A percentile compares a stretch with the other conserved stretches of the same genome.
These are phyloP conservation scores for Solanum medicagineum DNA, from an alignment of 257 asterid genomes.

Conservation along the genomic window DNA sequence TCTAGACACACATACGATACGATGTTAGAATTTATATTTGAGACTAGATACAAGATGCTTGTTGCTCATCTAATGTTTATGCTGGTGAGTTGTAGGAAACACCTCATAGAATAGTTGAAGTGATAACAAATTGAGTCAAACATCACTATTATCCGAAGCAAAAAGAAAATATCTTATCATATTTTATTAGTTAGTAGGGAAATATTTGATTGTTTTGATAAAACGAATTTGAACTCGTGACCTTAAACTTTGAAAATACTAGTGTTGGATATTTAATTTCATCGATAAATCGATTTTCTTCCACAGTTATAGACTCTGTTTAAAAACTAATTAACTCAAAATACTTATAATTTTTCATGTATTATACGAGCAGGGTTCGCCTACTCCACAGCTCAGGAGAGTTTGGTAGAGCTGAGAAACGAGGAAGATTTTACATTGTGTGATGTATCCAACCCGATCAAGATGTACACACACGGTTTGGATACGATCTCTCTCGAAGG, in stretches of 20 bases:
- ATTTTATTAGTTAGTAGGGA: neutral
- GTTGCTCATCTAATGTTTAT: neutral
- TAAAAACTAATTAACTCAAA: no score
- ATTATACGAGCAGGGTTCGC: neutral
- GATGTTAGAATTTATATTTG: neutral
- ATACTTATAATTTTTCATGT: neutral
- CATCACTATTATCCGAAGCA: neutral
- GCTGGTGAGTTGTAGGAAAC: neutral
- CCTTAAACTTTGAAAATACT: no score
- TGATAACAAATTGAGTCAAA: neutral
- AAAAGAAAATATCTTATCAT: neutral
- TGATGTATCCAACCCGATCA: constrained; percentile 7
- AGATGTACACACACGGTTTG: constrained; percentile 5
- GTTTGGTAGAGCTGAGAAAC: constrained; percentile 6
- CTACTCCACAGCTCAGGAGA: constrained; percentile 1
- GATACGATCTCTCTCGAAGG: constrained; percentile 2
- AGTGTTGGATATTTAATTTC: no score
- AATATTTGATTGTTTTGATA: neutral
- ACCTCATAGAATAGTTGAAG: neutral
- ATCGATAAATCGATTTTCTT: no score
- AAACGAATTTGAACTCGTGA: no score
- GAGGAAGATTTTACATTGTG: constrained; percentile 6
- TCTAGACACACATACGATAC: neutral
- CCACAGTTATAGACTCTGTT: no score
- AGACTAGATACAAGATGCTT: neutral